A percentile compares a stretch with the other conserved stretches of the same genome.
These are phyloP conservation scores for Aureobasidium sp. DNA, from an alignment of 2,329 filamentous ascomycete species.

Conservation along the genomic window DNA sequence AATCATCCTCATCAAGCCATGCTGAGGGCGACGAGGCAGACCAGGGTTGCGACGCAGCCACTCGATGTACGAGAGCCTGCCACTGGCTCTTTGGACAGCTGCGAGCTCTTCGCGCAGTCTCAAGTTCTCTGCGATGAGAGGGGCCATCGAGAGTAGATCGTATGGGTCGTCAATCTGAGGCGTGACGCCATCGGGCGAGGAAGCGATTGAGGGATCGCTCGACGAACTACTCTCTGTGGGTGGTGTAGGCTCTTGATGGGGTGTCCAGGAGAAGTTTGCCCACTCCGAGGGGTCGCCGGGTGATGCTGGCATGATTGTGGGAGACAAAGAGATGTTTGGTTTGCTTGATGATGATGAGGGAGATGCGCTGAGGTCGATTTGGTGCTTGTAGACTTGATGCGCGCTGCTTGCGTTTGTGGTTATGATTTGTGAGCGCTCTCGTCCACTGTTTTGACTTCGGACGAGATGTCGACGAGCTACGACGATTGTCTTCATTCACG, in stretches of 20 bases:
- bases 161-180: neutral
- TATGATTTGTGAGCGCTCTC: neutral
- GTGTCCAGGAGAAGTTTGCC: neutral
- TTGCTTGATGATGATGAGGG: neutral
- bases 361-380: neutral
- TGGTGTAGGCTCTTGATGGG: neutral
- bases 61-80: neutral
- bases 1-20: neutral
- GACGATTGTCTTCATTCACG: neutral
- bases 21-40: neutral
- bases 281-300: neutral
- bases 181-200: neutral
- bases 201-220: neutral
- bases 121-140: neutral
- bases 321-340: neutral
- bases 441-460: neutral
- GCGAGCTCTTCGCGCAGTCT: neutral
- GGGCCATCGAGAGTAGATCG: neutral
- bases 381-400: neutral
- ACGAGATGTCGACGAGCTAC: neutral
- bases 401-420: neutral
- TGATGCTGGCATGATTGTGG: neutral
- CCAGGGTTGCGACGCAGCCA: neutral
- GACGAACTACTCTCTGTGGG: neutral
- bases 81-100: neutral